Conservation (phyloP, 2,329 filamentous ascomycete species). For the Penicillium oxalicum region DNA sequence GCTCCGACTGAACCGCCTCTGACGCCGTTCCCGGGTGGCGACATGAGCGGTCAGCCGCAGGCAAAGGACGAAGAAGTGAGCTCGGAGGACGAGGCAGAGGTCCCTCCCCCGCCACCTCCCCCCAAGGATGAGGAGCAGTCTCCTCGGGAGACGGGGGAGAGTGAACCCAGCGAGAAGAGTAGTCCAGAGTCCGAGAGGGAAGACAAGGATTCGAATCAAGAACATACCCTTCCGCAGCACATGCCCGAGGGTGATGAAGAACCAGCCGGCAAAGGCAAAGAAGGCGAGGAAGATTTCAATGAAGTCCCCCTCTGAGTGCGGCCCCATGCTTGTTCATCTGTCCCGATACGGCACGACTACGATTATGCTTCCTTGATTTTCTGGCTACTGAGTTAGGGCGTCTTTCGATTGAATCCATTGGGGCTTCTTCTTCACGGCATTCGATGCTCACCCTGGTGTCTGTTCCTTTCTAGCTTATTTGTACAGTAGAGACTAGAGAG, state of each 20-base stretch:
- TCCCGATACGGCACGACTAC: slow-evolving; percentile 7
- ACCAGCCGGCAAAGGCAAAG: slow-evolving; percentile 22
- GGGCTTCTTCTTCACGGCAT: slow-evolving; percentile 12
- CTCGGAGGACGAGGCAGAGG: slow-evolving; percentile 23
- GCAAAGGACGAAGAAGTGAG: slow-evolving; percentile 23
- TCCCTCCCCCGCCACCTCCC: slow-evolving; percentile 25
- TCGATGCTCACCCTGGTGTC: slow-evolving; percentile 8
- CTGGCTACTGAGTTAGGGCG: slow-evolving; percentile 9
- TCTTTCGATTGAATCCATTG: slow-evolving; percentile 2
- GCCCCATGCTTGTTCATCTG: slow-evolving; percentile 3
- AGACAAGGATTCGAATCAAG: slow-evolving; percentile 21
- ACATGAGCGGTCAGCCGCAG: slow-evolving; percentile 24
- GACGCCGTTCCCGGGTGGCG: slow-evolving; percentile 32
- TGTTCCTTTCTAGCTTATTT: slow-evolving; percentile 12
- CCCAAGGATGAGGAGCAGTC: slow-evolving; percentile 23
- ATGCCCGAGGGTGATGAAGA: slow-evolving; percentile 22
- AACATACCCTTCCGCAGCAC: slow-evolving; percentile 21
- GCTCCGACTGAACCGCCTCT: slow-evolving; percentile 23
- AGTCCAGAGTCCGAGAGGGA: slow-evolving; percentile 11
- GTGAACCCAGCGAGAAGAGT: slow-evolving; percentile 9
- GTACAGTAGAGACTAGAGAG: slow-evolving; percentile 21
- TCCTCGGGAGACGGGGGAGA: slow-evolving; percentile 14
- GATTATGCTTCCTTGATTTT: slow-evolving; percentile 17
- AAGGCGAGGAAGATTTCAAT: slow-evolving; percentile 31
- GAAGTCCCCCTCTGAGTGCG: slow-evolving; percentile 29